Conservation (phyloP, 371 early-diverging fungal species). For the Mucor irregularis region DNA sequence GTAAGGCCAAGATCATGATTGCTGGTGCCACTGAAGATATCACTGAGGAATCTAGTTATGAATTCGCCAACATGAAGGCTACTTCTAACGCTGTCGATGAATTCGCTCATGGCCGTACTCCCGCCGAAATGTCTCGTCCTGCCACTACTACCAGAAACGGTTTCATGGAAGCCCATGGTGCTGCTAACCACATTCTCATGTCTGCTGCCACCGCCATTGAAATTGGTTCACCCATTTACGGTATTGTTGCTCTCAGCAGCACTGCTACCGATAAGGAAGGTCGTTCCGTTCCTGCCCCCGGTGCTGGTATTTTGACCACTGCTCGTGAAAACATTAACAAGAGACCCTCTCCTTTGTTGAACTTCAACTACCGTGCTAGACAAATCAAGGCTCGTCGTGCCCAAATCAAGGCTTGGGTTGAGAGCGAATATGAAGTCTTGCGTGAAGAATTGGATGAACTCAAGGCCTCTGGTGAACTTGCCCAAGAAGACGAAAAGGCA, state of each 20-base stretch:
- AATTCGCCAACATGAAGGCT: conserved; percentile 98
- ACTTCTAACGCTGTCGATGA: conserved; percentile 88
- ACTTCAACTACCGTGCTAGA: conserved; percentile 88
- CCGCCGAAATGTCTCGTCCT: conserved; percentile 92
- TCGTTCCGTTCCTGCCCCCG: conserved; percentile 94
- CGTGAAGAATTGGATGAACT: conserved; percentile 74
- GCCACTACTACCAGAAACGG: conserved; percentile 90
- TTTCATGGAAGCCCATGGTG: conserved; percentile 95
- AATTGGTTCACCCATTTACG: conserved; percentile 95
- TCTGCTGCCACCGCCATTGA: conserved; percentile 87
- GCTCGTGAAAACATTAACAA: conserved; percentile 78
- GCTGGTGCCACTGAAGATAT: conserved; percentile 96
- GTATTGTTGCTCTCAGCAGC: conserved; percentile 89
- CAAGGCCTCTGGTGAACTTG: conserved; percentile 63
- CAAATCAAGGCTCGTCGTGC: conserved; percentile 81
- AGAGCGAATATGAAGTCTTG: conserved; percentile 75
- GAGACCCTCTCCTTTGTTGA: conserved; percentile 77
- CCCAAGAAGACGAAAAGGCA: conserved; percentile 59
- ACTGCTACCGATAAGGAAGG: conserved; percentile 98
- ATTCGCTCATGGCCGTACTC: conserved; percentile 84
- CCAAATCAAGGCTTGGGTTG: conserved; percentile 87
- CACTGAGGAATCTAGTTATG: conserved; percentile 91
- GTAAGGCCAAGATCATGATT: conserved; percentile 94
- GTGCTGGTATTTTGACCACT: conserved; percentile 94
- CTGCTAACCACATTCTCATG: conserved; percentile 92